Conservation (phyloP, 2,329 filamentous ascomycete genomes). For the Epicoccum sorghinum region DNA sequence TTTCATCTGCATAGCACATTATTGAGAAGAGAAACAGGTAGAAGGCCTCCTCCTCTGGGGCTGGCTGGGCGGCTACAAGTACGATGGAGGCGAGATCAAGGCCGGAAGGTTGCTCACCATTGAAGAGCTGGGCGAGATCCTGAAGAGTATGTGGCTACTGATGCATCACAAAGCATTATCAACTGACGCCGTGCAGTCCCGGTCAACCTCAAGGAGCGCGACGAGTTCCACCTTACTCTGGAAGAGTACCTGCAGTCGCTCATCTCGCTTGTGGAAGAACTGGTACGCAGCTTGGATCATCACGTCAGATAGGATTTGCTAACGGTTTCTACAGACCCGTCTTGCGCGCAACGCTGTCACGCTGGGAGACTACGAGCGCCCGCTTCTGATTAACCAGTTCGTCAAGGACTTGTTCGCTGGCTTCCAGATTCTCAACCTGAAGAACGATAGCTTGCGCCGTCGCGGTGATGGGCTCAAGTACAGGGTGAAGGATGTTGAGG, state of each 20-base stretch:
- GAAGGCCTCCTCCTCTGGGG: conserved; percentile 67
- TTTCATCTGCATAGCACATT: not conserved
- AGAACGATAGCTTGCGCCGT: conserved; percentile 90
- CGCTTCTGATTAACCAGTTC: conserved; percentile 86
- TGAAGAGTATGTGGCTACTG: conserved; percentile 65
- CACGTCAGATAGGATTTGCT: not conserved
- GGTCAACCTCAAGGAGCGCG: conserved; percentile 85
- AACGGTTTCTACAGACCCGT: conserved; percentile 61
- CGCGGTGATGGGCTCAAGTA: conserved; percentile 95
- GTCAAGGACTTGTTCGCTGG: conserved; percentile 95
- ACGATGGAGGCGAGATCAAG: conserved; percentile 58
- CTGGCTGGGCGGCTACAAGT: conserved; percentile 79
- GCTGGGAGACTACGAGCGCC: conserved; percentile 83
- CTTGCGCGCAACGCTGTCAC: conserved; percentile 95
- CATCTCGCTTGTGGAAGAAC: conserved; percentile 86
- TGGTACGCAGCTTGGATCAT: conserved; percentile 55
- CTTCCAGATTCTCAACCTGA: conserved; percentile 96
- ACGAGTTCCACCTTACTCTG: conserved; percentile 93
- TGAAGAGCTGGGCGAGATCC: conserved; percentile 80
- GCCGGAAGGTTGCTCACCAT: conserved; percentile 77
- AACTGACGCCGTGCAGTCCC: conserved; percentile 65
- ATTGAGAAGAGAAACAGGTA: conserved; percentile 49
- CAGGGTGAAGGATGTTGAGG: conserved; percentile 95
- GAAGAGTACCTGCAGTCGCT: conserved; percentile 95
- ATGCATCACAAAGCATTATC: not conserved